phyloP scores from a whole-genome alignment of 2,329 filamentous ascomycete genomes.

The Cercospora nicotianae region DNA sequence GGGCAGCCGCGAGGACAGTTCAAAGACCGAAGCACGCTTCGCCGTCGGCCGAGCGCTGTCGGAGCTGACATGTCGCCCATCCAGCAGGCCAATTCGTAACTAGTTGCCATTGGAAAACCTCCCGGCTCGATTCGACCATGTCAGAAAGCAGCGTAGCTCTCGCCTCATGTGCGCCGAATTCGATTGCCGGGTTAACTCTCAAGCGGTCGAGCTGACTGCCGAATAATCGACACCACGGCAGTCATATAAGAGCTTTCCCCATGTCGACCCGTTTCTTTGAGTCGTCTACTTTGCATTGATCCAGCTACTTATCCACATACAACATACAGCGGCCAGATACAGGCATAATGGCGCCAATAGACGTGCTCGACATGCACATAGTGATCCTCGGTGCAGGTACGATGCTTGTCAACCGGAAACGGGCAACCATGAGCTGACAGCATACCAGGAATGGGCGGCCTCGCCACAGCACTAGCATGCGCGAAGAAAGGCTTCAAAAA shows the following conservation, averaged over 20 bases:
- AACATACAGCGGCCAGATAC: neutral
- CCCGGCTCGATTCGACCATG: constrained; percentile 7
- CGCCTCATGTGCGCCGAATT: constrained; percentile 16
- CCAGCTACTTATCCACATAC: neutral
- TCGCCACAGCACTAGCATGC: constrained; percentile 69
- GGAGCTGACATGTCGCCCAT: neutral
- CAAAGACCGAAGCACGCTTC: constrained; percentile 1
- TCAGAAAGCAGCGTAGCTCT: constrained; percentile 12
- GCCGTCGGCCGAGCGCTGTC: constrained; percentile 4
- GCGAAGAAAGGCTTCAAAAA: constrained; percentile 74
- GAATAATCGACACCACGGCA: neutral
- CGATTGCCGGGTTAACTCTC: constrained; percentile 18
- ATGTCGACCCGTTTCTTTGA: neutral
- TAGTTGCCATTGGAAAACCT: constrained; percentile 16
- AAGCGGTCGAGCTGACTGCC: constrained; percentile 14
- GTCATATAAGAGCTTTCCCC: constrained; percentile 1
- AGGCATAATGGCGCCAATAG: constrained; percentile 33
- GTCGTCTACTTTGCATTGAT: neutral
- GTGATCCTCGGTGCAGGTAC: constrained; percentile 39
- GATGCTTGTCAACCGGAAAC: neutral
- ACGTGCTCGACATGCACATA: constrained; percentile 39
- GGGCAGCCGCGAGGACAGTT: neutral
- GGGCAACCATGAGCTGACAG: neutral
- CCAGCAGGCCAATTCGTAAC: constrained; percentile 18
- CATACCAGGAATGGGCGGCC: constrained; percentile 70